Evolutionary conservation across 805 yeast genomes (phyloP), one percentile per base, ranked within the genome.

Genomic region (Hanseniaspora thailandica): DNA sequence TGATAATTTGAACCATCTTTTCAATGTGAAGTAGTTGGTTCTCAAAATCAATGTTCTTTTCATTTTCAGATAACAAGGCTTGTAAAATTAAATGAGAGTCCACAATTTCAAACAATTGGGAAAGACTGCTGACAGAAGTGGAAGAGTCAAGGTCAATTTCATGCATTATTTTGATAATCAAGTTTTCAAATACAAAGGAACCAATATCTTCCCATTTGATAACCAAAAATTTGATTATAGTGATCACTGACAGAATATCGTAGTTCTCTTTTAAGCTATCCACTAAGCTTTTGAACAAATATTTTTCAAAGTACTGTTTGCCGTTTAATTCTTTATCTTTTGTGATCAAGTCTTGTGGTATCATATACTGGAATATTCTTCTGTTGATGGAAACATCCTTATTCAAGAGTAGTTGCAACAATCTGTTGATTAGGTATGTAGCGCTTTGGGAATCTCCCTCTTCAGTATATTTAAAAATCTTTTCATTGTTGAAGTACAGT

Each of bases 141-240:
- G 57, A 62, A 40, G 57, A 61, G 53, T 60, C 66, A 15, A 62
- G 55, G 43, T 70, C 71, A 2, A 82, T 74, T 4, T 78, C 70
- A 51, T 66, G 58, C 47, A 93, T 65, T 2, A 86, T 70, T 0
- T 94, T 90, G 0, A 78, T 67, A 44, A 93, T 76, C 7, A 89
- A 65, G 25, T 70, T 66, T 0, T 96, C 94, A 0, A 88, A 79
- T 1, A 90, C 70, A 13, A 76, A 64, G 10, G 81, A 78, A 12
- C 96, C 94, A 40, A 93, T 81, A 15, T 25, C n/a, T 66, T 93
- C 98, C 97, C 97, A 93, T 57, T 87, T 78, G 62, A 93, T 97
- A 81, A 89, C 77, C 3, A 89, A 72, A 0, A 93, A 78, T 4
- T 82, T 69, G 1, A 86, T 74, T 5, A 90, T 81, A 47, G 74